These are phyloP conservation scores for Ustulina deusta DNA, from an alignment of 2,329 filamentous ascomycete species.

Conservation along the genomic window DNA sequence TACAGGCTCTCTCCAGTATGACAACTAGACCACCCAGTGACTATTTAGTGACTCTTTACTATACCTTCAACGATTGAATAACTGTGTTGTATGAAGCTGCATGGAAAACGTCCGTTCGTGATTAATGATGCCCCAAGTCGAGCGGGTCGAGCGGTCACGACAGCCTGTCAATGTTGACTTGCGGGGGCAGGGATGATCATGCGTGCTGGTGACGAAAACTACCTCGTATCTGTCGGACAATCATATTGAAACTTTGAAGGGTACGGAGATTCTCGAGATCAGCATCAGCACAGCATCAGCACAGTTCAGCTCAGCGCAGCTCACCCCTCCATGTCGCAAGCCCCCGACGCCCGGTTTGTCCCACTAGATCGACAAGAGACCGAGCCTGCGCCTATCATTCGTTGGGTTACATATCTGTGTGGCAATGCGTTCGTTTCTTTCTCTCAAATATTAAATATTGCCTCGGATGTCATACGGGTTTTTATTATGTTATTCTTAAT, in stretches of 20 bases:
- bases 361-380: background rate
- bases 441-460: background rate
- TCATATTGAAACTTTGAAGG: constrained; percentile 23
- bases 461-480: background rate
- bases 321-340: constrained; percentile 10
- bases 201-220: background rate
- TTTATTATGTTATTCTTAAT: no score
- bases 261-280: constrained; percentile 1
- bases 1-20: background rate
- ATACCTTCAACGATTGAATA: background rate
- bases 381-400: background rate
- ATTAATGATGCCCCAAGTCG: background rate
- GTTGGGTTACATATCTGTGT: background rate
- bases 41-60: background rate
- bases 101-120: no score
- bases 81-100: background rate
- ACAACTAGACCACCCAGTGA: background rate
- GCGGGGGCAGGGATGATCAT: constrained; percentile 16
- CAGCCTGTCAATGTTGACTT: background rate
- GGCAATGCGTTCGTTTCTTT: background rate
- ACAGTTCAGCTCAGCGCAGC: background rate
- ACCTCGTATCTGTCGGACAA: constrained; percentile 25
- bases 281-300: background rate
- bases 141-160: background rate
- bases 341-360: constrained; percentile 6